Evolutionary conservation across 306 rosid genomes (phyloP).

Genomic region (Carpinus fangiana): DNA sequence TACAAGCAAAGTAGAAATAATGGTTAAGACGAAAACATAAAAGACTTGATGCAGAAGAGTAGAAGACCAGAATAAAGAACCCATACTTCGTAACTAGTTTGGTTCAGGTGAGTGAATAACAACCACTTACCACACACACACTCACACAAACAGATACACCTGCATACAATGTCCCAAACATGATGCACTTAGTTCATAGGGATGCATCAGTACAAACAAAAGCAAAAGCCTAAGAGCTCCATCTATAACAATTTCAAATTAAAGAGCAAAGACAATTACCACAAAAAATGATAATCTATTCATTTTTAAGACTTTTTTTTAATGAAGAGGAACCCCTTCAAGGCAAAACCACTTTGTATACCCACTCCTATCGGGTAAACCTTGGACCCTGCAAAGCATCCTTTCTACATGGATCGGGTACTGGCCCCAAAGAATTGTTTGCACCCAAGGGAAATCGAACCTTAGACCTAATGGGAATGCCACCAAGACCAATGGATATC

Average conservation of each 20-base stretch:
- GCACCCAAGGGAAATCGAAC: no score
- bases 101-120: not conserved
- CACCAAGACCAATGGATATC: no score
- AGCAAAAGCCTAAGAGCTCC: not conserved
- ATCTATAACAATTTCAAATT: no score
- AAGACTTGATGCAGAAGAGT: not conserved
- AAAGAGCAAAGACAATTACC: not conserved
- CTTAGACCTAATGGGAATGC: no score
- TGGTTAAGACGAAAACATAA: slow-evolving; percentile 8
- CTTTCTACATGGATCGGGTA: no score
- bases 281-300: not conserved
- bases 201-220: not conserved
- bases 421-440: no score
- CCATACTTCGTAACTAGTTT: not conserved
- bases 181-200: not conserved
- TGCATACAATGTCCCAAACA: not conserved
- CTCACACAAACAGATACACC: not conserved
- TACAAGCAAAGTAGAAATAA: slow-evolving; percentile 18
- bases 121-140: not conserved
- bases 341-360: no score
- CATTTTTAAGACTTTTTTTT: not conserved
- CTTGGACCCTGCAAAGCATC: no score
- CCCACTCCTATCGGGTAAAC: no score
- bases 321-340: no score
- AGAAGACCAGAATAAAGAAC: not conserved